A percentile compares a stretch with the other conserved stretches of the same genome.
These are phyloP conservation scores for Salvia splendens DNA, from an alignment of 257 asterid species.

Conservation along the genomic window DNA sequence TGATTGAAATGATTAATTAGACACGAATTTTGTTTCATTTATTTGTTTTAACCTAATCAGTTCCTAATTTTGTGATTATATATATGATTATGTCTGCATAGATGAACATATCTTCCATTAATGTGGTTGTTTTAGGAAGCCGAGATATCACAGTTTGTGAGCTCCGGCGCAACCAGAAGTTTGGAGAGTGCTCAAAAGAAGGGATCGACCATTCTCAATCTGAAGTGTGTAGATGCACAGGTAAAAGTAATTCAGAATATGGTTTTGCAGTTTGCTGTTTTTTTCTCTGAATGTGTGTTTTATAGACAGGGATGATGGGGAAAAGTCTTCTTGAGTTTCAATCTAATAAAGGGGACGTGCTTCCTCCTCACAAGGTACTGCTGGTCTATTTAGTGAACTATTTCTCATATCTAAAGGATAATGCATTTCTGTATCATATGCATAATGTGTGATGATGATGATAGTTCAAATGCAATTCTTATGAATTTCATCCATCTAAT, in stretches of 20 bases:
- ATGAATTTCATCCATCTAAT: background rate
- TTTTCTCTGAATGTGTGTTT: conserved; percentile 35
- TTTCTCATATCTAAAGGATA: conserved; percentile 1
- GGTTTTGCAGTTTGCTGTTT: background rate
- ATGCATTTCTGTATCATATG: conserved; percentile 5
- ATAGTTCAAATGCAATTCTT: background rate
- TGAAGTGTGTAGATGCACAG: conserved; percentile 98
- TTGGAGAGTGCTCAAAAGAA: conserved; percentile 87
- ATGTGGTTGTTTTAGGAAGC: conserved; percentile 63
- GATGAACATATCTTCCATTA: background rate
- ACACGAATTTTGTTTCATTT: background rate
- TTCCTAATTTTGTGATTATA: background rate
- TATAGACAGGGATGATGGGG: conserved; percentile 93
- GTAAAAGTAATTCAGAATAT: conserved; percentile 33
- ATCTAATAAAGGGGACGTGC: conserved; percentile 90
- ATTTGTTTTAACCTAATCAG: background rate
- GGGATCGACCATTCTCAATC: conserved; percentile 80
- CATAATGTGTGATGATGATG: background rate
- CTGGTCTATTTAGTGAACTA: conserved; percentile 2
- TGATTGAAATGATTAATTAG: background rate
- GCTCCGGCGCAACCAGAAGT: conserved; percentile 78
- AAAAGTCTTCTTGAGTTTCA: conserved; percentile 85
- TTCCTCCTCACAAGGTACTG: conserved; percentile 90
- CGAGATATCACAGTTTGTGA: conserved; percentile 79
- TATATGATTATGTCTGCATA: conserved; percentile 12